Conservation (phyloP, 371 early-diverging fungal species). For the Circinella minor region DNA sequence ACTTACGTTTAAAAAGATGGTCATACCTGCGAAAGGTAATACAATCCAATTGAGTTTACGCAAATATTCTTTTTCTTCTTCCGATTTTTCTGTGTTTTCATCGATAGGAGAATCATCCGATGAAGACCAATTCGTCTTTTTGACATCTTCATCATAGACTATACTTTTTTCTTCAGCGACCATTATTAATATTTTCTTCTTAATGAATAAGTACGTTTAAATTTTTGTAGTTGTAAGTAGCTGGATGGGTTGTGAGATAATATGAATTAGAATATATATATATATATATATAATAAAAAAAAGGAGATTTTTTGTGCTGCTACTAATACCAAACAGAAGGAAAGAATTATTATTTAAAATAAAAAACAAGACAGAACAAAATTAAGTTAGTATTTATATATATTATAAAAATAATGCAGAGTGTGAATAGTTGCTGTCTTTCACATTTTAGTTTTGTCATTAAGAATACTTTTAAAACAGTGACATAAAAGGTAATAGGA, state of each 20-base stretch:
- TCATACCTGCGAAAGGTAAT: conserved; percentile 28
- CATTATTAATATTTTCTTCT: too few species aligned
- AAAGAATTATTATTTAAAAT: too few species aligned
- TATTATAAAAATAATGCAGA: not conserved
- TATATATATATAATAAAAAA: too few species aligned
- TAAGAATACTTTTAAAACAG: not conserved
- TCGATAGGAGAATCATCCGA: not conserved
- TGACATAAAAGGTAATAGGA: not conserved
- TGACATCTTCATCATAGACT: not conserved
- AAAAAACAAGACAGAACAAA: too few species aligned
- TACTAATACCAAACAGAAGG: too few species aligned
- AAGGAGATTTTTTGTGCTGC: too few species aligned
- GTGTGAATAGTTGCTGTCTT: conserved; percentile 4
- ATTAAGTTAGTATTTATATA: too few species aligned
- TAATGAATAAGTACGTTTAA: too few species aligned
- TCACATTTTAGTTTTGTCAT: conserved; percentile 6
- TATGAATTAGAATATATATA: too few species aligned
- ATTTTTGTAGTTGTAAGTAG: too few species aligned
- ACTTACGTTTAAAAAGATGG: conserved; percentile 35
- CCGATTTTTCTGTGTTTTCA: conserved; percentile 11
- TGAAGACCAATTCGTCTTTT: not conserved
- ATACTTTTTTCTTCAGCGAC: not conserved
- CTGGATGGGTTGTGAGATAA: too few species aligned
- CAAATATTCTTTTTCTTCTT: conserved; percentile 31
- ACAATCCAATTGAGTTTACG: conserved; percentile 33